phyloP scores from a whole-genome alignment of 176 grass and related monocot genomes.

The Oryza meyeriana region DNA sequence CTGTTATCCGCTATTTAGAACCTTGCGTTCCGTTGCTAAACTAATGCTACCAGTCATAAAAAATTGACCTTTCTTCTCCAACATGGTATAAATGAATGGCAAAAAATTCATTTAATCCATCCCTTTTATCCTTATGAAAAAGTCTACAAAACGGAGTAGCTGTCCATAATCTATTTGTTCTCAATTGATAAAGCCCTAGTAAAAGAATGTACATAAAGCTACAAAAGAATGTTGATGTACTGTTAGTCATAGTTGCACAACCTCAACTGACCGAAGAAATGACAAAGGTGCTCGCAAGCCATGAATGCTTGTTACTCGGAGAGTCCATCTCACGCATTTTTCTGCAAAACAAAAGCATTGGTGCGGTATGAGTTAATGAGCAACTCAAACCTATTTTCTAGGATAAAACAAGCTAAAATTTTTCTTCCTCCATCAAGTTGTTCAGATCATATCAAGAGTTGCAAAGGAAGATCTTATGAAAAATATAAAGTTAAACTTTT shows the following conservation, averaged over 20 bases:
- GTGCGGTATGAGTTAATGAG: background rate
- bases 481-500: background rate
- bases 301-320: constrained; percentile 82
- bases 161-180: background rate
- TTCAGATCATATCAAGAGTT: background rate
- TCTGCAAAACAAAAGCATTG: constrained; percentile 41
- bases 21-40: too few species aligned
- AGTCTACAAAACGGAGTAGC: background rate
- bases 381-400: constrained; percentile 9
- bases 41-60: background rate
- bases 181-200: background rate
- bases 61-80: background rate
- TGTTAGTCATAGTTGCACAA: constrained; percentile 29
- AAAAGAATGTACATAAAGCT: background rate
- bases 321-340: constrained; percentile 79
- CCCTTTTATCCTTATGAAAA: background rate
- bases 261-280: constrained; percentile 88
- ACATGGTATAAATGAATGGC: background rate
- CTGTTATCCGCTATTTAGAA: too few species aligned
- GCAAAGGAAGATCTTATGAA: background rate
- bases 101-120: background rate
- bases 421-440: background rate
- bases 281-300: constrained; percentile 73
- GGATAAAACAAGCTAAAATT: background rate
- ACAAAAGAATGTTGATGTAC: constrained; percentile 25